Evolutionary conservation across 331 rosid species (phyloP).

Genomic region (Telfairia occidentalis): DNA sequence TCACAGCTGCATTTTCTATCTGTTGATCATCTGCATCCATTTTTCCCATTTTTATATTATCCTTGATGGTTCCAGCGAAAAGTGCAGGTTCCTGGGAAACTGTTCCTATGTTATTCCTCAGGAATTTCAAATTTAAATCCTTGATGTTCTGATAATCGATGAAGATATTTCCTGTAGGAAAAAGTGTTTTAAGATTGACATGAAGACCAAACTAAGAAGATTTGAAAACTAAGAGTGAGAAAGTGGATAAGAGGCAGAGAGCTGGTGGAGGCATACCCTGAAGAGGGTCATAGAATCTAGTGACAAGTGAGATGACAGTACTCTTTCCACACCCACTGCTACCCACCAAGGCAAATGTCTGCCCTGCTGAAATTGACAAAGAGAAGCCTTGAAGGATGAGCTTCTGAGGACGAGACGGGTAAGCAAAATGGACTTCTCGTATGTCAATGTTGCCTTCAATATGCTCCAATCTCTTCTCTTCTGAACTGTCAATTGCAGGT

Average conservation of each 20-base stretch:
- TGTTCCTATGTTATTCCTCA: slow-evolving; percentile 54
- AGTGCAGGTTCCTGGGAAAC: slow-evolving; percentile 83
- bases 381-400: slow-evolving; percentile 53
- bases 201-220: neutral
- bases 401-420: slow-evolving; percentile 68
- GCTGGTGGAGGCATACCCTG: slow-evolving; percentile 29
- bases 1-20: slow-evolving; percentile 46
- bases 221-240: neutral
- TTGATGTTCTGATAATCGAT: slow-evolving; percentile 54
- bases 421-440: slow-evolving; percentile 44
- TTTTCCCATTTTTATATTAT: slow-evolving; percentile 65
- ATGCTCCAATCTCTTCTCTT: slow-evolving; percentile 27
- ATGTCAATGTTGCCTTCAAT: slow-evolving; percentile 47
- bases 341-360: slow-evolving; percentile 75
- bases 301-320: slow-evolving; percentile 60
- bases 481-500: slow-evolving; percentile 29
- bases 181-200: slow-evolving; percentile 10
- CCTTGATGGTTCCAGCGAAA: slow-evolving; percentile 57
- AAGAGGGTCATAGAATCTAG: slow-evolving; percentile 69
- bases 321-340: slow-evolving; percentile 94
- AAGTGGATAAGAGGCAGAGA: neutral
- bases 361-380: slow-evolving; percentile 64
- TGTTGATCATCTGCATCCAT: slow-evolving; percentile 59
- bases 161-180: slow-evolving; percentile 49
- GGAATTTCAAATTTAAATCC: slow-evolving; percentile 62